Percentiles rank a stretch among this genome's conserved stretches.
Conservation (phyloP, 306 rosid species). For the Trifolium dubium region DNA sequence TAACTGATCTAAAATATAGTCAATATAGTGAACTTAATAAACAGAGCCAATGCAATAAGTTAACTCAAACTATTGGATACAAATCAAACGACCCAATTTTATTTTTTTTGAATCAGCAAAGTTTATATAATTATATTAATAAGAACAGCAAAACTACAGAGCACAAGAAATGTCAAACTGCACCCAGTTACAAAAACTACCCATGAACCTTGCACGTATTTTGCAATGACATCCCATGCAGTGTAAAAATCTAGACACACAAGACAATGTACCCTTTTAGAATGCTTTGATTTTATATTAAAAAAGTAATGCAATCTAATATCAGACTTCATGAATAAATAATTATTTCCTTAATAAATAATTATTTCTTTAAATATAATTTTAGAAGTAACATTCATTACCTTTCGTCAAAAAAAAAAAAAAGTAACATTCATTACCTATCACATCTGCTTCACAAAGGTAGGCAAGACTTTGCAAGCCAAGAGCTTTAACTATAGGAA, state of each 20-base stretch:
- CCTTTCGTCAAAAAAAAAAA: too few species aligned
- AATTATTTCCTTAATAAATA: not conserved
- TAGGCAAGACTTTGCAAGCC: slow-evolving; percentile 94
- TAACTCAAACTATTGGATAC: too few species aligned
- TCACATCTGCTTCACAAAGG: slow-evolving; percentile 92
- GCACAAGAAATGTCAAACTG: too few species aligned
- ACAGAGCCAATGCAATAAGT: too few species aligned
- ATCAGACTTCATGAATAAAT: slow-evolving; percentile 21
- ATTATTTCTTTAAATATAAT: slow-evolving; percentile 11
- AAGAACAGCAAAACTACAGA: too few species aligned
- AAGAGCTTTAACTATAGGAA: slow-evolving; percentile 75
- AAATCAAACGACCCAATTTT: too few species aligned
- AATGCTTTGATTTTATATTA: slow-evolving; percentile 35
- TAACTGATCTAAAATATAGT: too few species aligned
- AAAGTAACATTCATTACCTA: slow-evolving; percentile 75
- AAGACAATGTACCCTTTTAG: slow-evolving; percentile 36
- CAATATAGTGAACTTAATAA: too few species aligned
- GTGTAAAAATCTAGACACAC: slow-evolving; percentile 84
- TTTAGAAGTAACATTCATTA: slow-evolving; percentile 20
- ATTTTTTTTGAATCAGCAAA: too few species aligned
- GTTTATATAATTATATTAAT: too few species aligned
- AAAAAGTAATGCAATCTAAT: slow-evolving; percentile 9
- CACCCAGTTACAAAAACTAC: too few species aligned
- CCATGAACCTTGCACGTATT: slow-evolving; percentile 65
- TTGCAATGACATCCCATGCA: slow-evolving; percentile 89